Conservation (phyloP, 495 filamentous ascomycete species). For the Penicillium canariense region DNA sequence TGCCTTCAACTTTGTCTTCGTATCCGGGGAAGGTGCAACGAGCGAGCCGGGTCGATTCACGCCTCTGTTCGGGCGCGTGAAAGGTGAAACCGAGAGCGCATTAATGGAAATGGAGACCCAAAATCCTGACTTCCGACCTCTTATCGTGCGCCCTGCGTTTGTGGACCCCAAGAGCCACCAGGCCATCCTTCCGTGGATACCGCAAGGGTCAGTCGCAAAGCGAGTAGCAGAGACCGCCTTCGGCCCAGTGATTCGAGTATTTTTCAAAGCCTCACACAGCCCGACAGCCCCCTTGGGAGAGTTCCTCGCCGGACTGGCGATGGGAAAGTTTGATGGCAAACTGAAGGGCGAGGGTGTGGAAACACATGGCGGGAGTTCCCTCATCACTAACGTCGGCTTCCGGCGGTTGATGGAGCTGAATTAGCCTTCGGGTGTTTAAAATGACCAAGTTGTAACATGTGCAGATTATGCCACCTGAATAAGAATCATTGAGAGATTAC, state of each 20-base stretch:
- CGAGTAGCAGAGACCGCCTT: conserved; percentile 1
- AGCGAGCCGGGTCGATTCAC: conserved; percentile 51
- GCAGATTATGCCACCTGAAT: not conserved
- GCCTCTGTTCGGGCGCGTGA: conserved; percentile 56
- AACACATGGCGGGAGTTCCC: conserved; percentile 11
- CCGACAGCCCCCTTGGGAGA: conserved; percentile 42
- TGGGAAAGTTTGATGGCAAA: conserved; percentile 48
- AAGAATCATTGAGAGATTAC: not conserved
- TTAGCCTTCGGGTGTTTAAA: not conserved
- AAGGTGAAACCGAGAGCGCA: conserved; percentile 59
- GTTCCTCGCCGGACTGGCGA: conserved; percentile 57
- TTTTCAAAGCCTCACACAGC: conserved; percentile 17
- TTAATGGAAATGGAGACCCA: conserved; percentile 48
- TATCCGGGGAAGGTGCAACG: conserved; percentile 58
- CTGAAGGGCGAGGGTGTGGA: conserved; percentile 43
- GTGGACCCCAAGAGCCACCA: conserved; percentile 50
- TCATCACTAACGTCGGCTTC: conserved; percentile 18
- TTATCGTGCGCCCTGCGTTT: conserved; percentile 51
- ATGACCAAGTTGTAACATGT: not conserved
- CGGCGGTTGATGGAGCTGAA: conserved; percentile 17
- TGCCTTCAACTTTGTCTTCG: conserved; percentile 63
- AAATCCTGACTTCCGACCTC: conserved; percentile 44
- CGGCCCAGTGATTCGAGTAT: conserved; percentile 5
- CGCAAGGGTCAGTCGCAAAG: not conserved
- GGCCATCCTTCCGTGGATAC: conserved; percentile 48